Evolutionary conservation across 768 basidiomycete genomes (phyloP).

Genomic region (Roridomyces roridus): DNA sequence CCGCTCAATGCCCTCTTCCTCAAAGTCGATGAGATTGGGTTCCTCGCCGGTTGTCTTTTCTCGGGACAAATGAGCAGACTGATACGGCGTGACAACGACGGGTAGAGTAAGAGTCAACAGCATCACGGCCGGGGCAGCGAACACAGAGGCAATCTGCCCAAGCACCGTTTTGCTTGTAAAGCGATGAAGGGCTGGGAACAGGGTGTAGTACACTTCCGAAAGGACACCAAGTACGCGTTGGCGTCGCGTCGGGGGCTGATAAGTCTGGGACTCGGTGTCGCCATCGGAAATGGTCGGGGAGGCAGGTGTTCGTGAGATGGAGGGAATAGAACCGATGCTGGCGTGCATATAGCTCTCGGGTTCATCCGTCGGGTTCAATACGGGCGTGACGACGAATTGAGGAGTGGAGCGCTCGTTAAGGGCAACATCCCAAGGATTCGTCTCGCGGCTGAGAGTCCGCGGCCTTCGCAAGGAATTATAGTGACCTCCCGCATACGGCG

Average conservation of each 20-base stretch:
- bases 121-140: constrained; percentile 89
- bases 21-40: constrained; percentile 66
- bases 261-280: constrained; percentile 52
- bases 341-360: constrained; percentile 18
- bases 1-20: constrained; percentile 76
- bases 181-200: constrained; percentile 86
- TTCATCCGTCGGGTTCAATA: constrained; percentile 26
- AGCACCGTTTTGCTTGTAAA: constrained; percentile 74
- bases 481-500: constrained; percentile 79
- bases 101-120: constrained; percentile 88
- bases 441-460: constrained; percentile 38
- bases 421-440: constrained; percentile 57
- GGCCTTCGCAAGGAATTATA: constrained; percentile 56
- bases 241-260: constrained; percentile 44
- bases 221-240: constrained; percentile 47
- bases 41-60: constrained; percentile 51
- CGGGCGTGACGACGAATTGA: constrained; percentile 30
- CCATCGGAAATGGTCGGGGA: constrained; percentile 47
- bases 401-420: constrained; percentile 52
- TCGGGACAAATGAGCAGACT: constrained; percentile 32
- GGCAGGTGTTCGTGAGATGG: constrained; percentile 64
- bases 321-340: constrained; percentile 46
- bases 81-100: constrained; percentile 77
- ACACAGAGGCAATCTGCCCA: constrained; percentile 74
- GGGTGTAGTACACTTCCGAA: constrained; percentile 55